Base-by-base conservation (phyloP, 1,139 yeast genomes). In the Sugiyamaella castrensis region DNA sequence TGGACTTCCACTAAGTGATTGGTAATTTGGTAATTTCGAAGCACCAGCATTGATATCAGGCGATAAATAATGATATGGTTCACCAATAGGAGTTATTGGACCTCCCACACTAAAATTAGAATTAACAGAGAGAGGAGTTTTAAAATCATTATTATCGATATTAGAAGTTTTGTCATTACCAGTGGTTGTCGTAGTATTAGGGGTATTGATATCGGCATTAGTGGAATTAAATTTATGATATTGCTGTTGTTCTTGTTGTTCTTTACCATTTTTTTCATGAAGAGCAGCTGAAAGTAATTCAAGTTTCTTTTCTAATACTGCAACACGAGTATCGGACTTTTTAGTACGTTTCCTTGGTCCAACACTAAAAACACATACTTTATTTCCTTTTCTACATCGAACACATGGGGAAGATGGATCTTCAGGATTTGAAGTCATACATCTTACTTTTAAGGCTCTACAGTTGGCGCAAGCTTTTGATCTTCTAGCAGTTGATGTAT, bases 401-500 rank as follows among this genome's bases (percentile, higher is more conserved):
- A 77, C 69, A 67, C 97, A 89, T 0, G 92, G 80, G n/a, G 81
- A 78, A 1, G 72, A 64, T 4, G 83, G 84, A 53, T 79, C 74
- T 11, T 68, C 57, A 0, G 76, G 73, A 62, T 85, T 84, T 1
- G 84, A 73, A 0, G 95, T 94, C 10, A 84, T 81, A 65, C 96
- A 88, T 57, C 84, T 82, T 32, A 87, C 95, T 61, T 88, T 88
- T 45, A 87, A 72, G 0, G 85, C 66, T 60, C 88, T 95, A 64
- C 96, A 88, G 48, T 83, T 77, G 49, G 82, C 83, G 65, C 96
- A 88, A 0, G 96, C 96, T 46, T 77, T 77, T 1, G 80, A 64
- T 39, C 78, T 57, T 42, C 78, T 30, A 29, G 41, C 24, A 6
- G 46, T 19, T 19, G 24, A 19, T 19, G 5, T 19, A 19, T 19